Evolutionary conservation across 176 grass and related monocot genomes (phyloP), one percentile per base, ranked within the genome.

Genomic region (Aechmea fasciata): DNA sequence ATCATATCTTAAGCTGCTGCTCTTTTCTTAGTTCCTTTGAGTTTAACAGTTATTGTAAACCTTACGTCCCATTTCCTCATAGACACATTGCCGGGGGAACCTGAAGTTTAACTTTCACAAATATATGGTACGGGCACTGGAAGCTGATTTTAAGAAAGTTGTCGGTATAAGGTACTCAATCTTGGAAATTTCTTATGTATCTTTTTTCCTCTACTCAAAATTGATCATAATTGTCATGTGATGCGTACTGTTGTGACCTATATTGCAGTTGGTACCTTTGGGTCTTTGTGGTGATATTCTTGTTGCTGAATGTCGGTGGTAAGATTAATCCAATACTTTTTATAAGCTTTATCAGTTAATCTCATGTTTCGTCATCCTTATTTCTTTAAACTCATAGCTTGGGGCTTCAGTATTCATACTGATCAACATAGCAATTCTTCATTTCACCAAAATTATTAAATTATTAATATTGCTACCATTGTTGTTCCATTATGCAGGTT

Each of bases 81-180:
- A 97, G 93, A 97, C 83, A 80, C 93, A 97, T 79, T 97, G 93
- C 71, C 76, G 52, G 13, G 52, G 63, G 14, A 92, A 85, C 67
- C 93, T 71, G 28, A 97, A 97, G 75, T 90, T 92, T 65, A 71
- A 92, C 80, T 96, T 96, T 13, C 81, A 96, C 75, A 84, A 70
- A 23, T 96, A 96, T 70, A 96, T 96, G 92, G 18, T 91, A 19
- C 78, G 88, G 55, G 85, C 85, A 41, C 66, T 96, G 26, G 92
- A 96, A 81, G 85, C 85, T 71, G 92, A 96, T 89, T 96, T 91
- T 23, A 96, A 87, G 65, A 91, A 89, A 76, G 92, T 96, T 47
- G 88, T 96, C 54, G 92, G 92, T 50, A 91, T 91, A 78, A 89
- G 88, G 83, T 96, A 84, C 75, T 69, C n/a, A 11, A 52, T 26